Conservation (phyloP, 75 land plant genomes). For the Larix kaempferi region DNA sequence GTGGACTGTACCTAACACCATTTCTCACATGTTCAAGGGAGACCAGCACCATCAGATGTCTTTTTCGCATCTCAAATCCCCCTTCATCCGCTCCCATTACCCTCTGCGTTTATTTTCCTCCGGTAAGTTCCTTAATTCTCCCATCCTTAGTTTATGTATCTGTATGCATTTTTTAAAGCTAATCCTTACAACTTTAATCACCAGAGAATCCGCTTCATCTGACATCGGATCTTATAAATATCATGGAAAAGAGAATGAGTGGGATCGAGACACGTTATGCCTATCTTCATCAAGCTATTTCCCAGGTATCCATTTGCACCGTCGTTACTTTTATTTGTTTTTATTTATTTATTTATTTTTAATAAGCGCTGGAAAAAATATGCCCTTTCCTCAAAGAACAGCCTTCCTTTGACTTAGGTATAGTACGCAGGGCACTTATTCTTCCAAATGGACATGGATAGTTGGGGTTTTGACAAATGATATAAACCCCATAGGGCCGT, state of each 20-base stretch:
- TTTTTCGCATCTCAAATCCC: background rate
- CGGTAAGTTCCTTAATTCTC: background rate
- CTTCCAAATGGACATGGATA: too few species aligned
- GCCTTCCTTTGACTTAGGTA: too few species aligned
- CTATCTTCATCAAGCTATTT: conserved; percentile 5
- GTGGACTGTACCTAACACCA: background rate
- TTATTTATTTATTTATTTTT: background rate
- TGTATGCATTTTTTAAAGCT: background rate
- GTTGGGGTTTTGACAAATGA: too few species aligned
- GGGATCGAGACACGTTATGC: background rate
- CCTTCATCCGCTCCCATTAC: background rate
- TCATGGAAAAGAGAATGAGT: conserved; percentile 7
- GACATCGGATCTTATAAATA: background rate
- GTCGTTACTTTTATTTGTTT: too few species aligned
- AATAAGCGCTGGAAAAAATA: background rate
- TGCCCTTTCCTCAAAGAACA: too few species aligned
- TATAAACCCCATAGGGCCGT: too few species aligned
- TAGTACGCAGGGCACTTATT: too few species aligned
- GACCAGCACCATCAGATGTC: background rate
- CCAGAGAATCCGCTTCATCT: background rate
- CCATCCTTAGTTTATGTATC: background rate
- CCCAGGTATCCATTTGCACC: background rate
- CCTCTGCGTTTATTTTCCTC: background rate
- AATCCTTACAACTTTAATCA: background rate
- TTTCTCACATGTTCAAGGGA: background rate